Conservation (phyloP, 495 filamentous ascomycete species). For the Gamarada debralockiae region DNA sequence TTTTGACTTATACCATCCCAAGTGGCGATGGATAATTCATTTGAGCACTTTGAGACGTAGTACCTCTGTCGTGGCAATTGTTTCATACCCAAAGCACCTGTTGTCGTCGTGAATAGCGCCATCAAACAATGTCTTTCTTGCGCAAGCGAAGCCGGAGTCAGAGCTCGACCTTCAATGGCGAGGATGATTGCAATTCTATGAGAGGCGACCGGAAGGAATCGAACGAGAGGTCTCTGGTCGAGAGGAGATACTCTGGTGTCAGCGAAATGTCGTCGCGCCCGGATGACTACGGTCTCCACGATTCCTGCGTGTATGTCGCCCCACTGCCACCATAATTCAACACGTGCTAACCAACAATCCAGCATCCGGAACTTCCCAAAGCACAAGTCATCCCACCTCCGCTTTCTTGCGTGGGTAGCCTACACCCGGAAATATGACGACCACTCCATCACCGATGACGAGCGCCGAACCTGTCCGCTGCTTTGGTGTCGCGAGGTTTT, state of each 20-base stretch:
- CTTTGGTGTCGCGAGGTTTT: slow-evolving; percentile 24
- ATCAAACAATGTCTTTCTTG: neutral
- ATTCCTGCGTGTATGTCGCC: slow-evolving; percentile 23
- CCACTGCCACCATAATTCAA: neutral
- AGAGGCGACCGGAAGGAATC: neutral
- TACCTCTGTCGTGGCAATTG: neutral
- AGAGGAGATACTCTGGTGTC: neutral
- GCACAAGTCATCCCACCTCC: slow-evolving; percentile 22
- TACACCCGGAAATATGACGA: slow-evolving; percentile 24
- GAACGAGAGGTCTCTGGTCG: neutral
- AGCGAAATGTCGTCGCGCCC: slow-evolving; percentile 1
- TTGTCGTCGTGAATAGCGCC: neutral
- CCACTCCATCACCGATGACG: slow-evolving; percentile 21
- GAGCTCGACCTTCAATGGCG: neutral
- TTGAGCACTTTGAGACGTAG: neutral
- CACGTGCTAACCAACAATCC: neutral
- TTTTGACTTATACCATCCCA: neutral
- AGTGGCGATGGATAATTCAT: neutral
- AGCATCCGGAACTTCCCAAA: slow-evolving; percentile 24
- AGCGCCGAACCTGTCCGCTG: slow-evolving; percentile 22
- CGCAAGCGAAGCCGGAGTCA: neutral
- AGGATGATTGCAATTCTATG: neutral
- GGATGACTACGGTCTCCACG: slow-evolving; percentile 16
- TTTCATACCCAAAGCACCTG: neutral
- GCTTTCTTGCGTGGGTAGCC: slow-evolving; percentile 27